phyloP scores from a whole-genome alignment of 371 early-diverging fungal genomes.

The Rhizopus arrhizus region DNA sequence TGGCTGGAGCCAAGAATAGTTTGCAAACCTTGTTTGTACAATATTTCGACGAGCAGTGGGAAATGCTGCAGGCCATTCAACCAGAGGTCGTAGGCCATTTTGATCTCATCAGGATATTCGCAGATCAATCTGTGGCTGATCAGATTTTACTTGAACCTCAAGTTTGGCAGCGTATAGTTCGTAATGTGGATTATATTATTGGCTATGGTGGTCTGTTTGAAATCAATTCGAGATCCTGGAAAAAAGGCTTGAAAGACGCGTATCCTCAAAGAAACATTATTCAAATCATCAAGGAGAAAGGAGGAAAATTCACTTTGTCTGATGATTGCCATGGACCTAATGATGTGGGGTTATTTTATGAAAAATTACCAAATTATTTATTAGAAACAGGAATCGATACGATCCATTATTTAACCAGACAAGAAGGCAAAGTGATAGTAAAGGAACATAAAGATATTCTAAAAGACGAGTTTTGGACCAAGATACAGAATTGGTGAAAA shows the following conservation, averaged over 20 bases:
- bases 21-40: constrained; percentile 55
- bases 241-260: constrained; percentile 82
- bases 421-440: constrained; percentile 23
- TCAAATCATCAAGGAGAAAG: constrained; percentile 67
- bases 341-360: constrained; percentile 86
- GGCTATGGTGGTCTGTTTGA: constrained; percentile 89
- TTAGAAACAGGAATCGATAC: constrained; percentile 46
- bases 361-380: constrained; percentile 58
- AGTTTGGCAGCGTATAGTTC: constrained; percentile 65
- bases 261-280: constrained; percentile 87
- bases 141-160: constrained; percentile 22
- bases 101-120: constrained; percentile 88
- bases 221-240: constrained; percentile 91
- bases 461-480: constrained; percentile 44
- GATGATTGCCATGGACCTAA: constrained; percentile 93
- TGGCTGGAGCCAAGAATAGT: constrained; percentile 29
- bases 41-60: constrained; percentile 90
- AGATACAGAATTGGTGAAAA: constrained; percentile 34
- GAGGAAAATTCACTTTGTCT: constrained; percentile 80
- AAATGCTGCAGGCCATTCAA: constrained; percentile 64
- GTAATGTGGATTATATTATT: constrained; percentile 84
- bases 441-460: constrained; percentile 35
- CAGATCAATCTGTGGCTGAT: constrained; percentile 42
- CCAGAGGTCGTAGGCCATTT: constrained; percentile 93
- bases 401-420: constrained; percentile 47